A percentile compares a stretch with the other conserved stretches of the same genome.
phyloP scores from a whole-genome alignment of 139 green algal species.

The Coelastrella sp. region DNA sequence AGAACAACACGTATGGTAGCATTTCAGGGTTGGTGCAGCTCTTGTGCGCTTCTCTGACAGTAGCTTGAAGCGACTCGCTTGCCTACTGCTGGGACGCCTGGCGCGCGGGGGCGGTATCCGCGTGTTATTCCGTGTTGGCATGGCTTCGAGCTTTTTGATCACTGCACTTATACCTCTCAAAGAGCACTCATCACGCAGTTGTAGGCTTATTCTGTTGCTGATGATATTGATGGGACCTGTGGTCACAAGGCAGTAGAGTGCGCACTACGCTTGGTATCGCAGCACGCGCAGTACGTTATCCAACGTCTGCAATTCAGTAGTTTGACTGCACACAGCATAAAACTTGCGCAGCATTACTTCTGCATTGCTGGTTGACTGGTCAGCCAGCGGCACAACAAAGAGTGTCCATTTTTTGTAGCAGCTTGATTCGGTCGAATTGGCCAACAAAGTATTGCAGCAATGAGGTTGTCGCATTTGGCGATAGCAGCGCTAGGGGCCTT shows the following conservation, averaged over 20 bases:
- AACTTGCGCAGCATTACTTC: background rate
- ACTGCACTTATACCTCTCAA: background rate
- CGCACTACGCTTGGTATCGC: background rate
- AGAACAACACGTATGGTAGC: too few species aligned
- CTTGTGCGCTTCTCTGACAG: too few species aligned
- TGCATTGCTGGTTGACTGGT: conserved; percentile 18
- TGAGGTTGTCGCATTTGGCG: conserved; percentile 8
- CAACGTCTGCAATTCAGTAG: background rate
- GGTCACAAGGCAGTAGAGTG: background rate
- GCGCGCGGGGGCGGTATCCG: background rate
- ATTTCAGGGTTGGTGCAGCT: too few species aligned
- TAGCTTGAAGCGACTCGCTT: background rate
- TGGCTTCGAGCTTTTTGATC: background rate
- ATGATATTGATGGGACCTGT: background rate
- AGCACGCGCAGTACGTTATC: background rate
- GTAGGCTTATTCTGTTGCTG: too few species aligned
- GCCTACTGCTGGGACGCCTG: background rate
- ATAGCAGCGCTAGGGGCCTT: background rate
- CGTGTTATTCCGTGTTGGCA: background rate
- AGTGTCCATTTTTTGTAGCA: background rate
- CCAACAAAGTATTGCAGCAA: background rate
- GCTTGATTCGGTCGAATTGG: background rate
- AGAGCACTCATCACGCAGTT: too few species aligned
- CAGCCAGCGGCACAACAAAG: background rate
- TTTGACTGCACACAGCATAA: background rate